A percentile compares a stretch with the other conserved stretches of the same genome.
phyloP scores from a whole-genome alignment of 1,284 basidiomycete species.

The Gymnopus androsaceus region DNA sequence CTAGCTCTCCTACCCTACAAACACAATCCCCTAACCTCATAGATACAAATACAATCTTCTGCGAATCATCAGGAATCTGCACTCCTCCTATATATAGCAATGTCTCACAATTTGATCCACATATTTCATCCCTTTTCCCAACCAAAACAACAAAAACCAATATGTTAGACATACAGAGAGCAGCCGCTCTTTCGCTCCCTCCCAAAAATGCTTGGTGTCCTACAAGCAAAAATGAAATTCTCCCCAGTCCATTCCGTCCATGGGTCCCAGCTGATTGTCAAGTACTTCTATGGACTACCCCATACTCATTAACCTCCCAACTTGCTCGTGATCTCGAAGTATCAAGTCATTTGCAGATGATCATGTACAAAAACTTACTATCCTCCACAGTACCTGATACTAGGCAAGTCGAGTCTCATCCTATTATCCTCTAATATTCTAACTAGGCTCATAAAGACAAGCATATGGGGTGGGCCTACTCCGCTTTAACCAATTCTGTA shows the following conservation, averaged over 20 bases:
- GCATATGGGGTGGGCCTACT: constrained; percentile 26
- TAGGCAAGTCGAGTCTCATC: too few relatives aligned
- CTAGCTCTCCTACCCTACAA: too few relatives aligned
- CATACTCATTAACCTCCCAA: not conserved
- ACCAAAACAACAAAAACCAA: too few relatives aligned
- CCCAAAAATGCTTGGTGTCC: too few relatives aligned
- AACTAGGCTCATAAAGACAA: too few relatives aligned
- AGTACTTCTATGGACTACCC: constrained; percentile 13
- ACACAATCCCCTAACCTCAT: too few relatives aligned
- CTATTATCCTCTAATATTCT: too few relatives aligned
- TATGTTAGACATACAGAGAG: not conserved
- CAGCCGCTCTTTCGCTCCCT: not conserved
- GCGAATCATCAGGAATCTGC: too few relatives aligned
- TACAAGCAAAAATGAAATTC: not conserved
- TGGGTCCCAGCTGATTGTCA: constrained; percentile 8
- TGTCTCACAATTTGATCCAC: too few relatives aligned
- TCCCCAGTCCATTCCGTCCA: not conserved
- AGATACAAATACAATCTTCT: too few relatives aligned
- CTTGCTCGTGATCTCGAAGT: not conserved
- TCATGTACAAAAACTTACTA: not conserved
- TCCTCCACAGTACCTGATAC: not conserved
- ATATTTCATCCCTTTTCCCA: too few relatives aligned
- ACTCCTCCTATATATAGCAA: too few relatives aligned
- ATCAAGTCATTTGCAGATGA: not conserved
- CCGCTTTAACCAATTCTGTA: constrained; percentile 28